phyloP scores from a whole-genome alignment of 805 yeast genomes.

The Candida ulmi region DNA sequence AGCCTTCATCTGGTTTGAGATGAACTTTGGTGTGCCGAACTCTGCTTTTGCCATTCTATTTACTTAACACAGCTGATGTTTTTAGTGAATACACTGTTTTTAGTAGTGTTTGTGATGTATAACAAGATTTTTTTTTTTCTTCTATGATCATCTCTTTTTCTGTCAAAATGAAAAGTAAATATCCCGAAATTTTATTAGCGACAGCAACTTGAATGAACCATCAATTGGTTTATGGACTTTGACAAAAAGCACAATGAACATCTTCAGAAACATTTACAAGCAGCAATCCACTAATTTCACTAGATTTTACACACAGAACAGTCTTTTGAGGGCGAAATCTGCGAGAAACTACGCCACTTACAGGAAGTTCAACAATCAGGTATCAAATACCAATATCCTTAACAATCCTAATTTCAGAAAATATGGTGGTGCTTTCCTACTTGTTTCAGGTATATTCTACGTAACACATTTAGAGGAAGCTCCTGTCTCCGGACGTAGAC shows the following conservation, averaged over 20 bases:
- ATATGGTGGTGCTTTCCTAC: conserved; percentile 28
- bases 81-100: too few relatives aligned
- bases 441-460: conserved; percentile 32
- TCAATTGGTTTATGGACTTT: too few relatives aligned
- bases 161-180: too few relatives aligned
- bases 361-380: conserved; percentile 27
- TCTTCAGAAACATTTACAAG: neutral
- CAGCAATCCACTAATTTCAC: neutral
- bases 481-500: conserved; percentile 67
- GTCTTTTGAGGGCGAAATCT: neutral
- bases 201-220: too few relatives aligned
- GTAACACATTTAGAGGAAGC: conserved; percentile 65
- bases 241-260: neutral
- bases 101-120: too few relatives aligned
- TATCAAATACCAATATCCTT: conserved; percentile 6
- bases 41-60: conserved; percentile 49
- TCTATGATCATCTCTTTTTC: too few relatives aligned
- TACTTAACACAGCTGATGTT: too few relatives aligned
- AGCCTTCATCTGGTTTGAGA: conserved; percentile 73
- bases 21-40: conserved; percentile 60
- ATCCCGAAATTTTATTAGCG: too few relatives aligned
- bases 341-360: conserved; percentile 30
- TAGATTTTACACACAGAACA: neutral
- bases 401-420: conserved; percentile 26
- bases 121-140: too few relatives aligned